Conservation (phyloP, 306 rosid genomes). For the Fragaria ananassa region DNA sequence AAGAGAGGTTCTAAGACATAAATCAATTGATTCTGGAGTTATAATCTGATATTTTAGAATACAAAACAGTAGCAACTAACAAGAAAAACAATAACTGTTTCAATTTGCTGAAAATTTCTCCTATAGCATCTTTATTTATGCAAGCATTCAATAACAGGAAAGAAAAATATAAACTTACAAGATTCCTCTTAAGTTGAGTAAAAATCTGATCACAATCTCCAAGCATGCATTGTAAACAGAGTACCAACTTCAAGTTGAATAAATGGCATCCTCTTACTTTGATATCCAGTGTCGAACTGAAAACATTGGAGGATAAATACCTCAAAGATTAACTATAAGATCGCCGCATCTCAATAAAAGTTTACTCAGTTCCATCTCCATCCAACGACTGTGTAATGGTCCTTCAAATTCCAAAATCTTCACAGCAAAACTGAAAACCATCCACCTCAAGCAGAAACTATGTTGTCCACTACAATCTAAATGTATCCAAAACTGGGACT, state of each 20-base stretch:
- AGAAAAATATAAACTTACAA: not conserved
- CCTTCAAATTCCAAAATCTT: not conserved
- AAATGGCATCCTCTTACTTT: not conserved
- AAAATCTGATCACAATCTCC: not conserved
- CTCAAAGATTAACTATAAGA: not conserved
- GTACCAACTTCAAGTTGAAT: not conserved
- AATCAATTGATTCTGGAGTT: not conserved
- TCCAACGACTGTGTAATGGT: not conserved
- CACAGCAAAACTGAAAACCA: not conserved
- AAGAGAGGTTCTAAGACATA: not conserved
- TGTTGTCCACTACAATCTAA: not conserved
- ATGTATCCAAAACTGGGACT: not conserved
- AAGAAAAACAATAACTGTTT: not conserved
- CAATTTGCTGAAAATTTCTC: not conserved
- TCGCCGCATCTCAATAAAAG: not conserved
- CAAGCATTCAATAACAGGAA: not conserved
- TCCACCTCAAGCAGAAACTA: not conserved
- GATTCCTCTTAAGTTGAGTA: not conserved
- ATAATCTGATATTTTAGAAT: not conserved
- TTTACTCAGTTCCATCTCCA: not conserved
- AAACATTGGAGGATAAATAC: not conserved
- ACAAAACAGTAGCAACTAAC: not conserved
- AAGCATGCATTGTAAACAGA: not conserved
- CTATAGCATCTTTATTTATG: not conserved
- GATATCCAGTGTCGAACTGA: not conserved